Percentiles rank a stretch among this genome's conserved stretches.
Evolutionary conservation across 768 basidiomycete species (phyloP).

Genomic region (Nevesoporus exiguus): DNA sequence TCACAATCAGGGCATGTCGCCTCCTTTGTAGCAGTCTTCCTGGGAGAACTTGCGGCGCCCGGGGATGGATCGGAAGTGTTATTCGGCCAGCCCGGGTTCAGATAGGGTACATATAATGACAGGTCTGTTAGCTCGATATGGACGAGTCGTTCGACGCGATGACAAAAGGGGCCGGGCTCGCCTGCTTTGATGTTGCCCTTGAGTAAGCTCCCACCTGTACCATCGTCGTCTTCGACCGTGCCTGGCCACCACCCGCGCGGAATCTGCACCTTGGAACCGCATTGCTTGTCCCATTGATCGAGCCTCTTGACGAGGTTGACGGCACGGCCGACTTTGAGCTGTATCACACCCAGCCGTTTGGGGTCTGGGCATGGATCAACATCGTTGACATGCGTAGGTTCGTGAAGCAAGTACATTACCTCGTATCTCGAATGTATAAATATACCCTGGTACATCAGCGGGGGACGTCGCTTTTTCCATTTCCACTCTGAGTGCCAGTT

Average conservation of each 20-base stretch:
- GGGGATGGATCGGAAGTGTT: constrained; percentile 28
- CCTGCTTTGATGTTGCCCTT: constrained; percentile 65
- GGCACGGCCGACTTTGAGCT: constrained; percentile 78
- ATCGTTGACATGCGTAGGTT: neutral
- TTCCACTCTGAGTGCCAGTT: constrained; percentile 49
- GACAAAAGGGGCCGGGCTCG: constrained; percentile 59
- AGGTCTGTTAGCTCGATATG: constrained; percentile 80
- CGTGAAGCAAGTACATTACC: constrained; percentile 37
- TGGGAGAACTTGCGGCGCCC: constrained; percentile 10
- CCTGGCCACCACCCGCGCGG: constrained; percentile 74
- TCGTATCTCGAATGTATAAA: constrained; percentile 79
- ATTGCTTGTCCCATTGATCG: constrained; percentile 80
- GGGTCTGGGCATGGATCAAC: constrained; percentile 26
- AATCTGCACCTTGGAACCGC: constrained; percentile 71
- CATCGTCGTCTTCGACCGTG: constrained; percentile 39
- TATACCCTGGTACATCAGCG: constrained; percentile 69
- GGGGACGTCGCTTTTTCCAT: constrained; percentile 53
- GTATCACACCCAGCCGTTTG: constrained; percentile 40
- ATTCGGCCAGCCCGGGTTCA: constrained; percentile 47
- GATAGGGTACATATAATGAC: constrained; percentile 53
- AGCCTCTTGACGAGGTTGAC: constrained; percentile 69
- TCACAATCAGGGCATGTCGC: constrained; percentile 44
- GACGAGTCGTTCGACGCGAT: constrained; percentile 73
- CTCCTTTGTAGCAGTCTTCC: constrained; percentile 19
- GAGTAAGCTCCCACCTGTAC: constrained; percentile 46